Conservation (phyloP, 2,329 filamentous ascomycete species). For the Aspergillus sergii region DNA sequence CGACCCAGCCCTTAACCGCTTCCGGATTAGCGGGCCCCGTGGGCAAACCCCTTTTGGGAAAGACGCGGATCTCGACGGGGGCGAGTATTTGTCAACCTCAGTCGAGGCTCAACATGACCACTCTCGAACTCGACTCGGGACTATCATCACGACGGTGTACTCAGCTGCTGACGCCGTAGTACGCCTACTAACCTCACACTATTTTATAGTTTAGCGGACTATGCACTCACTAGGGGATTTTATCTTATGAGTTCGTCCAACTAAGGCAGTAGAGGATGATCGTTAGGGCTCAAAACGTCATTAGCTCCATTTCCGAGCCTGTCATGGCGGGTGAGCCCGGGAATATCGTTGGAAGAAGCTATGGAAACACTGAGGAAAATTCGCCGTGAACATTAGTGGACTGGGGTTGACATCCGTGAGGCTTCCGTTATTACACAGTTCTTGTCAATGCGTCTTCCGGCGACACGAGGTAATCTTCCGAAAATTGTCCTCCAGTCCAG, state of each 20-base stretch:
- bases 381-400: slow-evolving; percentile 14
- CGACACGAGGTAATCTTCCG: slow-evolving; percentile 23
- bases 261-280: background rate
- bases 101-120: slow-evolving; percentile 18
- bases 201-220: slow-evolving; percentile 2
- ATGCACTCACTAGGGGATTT: background rate
- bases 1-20: background rate
- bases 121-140: slow-evolving; percentile 1
- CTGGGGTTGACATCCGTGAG: slow-evolving; percentile 11
- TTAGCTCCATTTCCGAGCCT: background rate
- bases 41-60: slow-evolving; percentile 18
- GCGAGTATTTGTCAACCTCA: slow-evolving; percentile 21
- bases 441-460: slow-evolving; percentile 15
- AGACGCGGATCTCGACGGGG: slow-evolving; percentile 18
- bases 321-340: slow-evolving; percentile 6
- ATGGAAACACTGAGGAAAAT: slow-evolving; percentile 8
- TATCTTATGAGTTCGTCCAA: background rate
- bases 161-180: background rate
- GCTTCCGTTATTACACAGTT: slow-evolving; percentile 18
- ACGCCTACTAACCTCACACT: background rate
- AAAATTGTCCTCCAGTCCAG: slow-evolving; percentile 16
- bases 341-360: background rate
- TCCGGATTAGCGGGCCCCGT: background rate
- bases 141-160: background rate
- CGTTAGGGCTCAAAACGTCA: background rate